A percentile compares a stretch with the other conserved stretches of the same genome.
These are phyloP conservation scores for Colletotrichum spinosum DNA, from an alignment of 2,329 filamentous ascomycete species.

Conservation along the genomic window DNA sequence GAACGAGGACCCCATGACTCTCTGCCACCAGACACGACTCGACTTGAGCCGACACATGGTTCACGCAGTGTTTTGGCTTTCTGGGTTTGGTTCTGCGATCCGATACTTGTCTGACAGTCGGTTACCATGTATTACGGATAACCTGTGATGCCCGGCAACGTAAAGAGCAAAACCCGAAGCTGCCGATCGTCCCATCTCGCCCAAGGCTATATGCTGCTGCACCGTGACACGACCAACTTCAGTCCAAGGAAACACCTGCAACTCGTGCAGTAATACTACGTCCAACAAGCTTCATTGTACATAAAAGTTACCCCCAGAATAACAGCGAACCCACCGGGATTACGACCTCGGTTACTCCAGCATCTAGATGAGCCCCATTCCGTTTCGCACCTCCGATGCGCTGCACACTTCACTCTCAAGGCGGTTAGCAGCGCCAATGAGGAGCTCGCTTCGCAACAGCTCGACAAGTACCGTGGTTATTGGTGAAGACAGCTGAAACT, in stretches of 20 bases:
- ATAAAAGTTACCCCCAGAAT: background rate
- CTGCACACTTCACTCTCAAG: constrained; percentile 14
- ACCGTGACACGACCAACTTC: background rate
- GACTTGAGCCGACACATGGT: constrained; percentile 23
- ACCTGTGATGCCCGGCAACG: background rate
- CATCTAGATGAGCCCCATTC: constrained; percentile 6
- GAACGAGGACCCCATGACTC: constrained; percentile 29
- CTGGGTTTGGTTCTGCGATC: background rate
- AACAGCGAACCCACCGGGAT: constrained; percentile 1
- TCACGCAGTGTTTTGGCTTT: constrained; percentile 4
- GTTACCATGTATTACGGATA: background rate
- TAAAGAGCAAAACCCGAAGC: background rate
- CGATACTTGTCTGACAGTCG: no score
- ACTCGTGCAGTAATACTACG: background rate
- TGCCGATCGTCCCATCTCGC: constrained; percentile 20
- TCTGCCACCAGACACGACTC: constrained; percentile 13
- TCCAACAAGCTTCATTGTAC: no score
- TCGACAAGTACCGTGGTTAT: constrained; percentile 2
- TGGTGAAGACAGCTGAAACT: background rate
- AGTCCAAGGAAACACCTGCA: background rate
- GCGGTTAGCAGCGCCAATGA: constrained; percentile 35
- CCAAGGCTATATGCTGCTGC: background rate
- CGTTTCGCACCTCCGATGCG: constrained; percentile 8
- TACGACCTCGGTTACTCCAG: background rate
- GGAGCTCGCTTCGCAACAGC: constrained; percentile 9